Base-by-base conservation (phyloP, 164 flowering plant genomes). In the Umbellularia californica region DNA sequence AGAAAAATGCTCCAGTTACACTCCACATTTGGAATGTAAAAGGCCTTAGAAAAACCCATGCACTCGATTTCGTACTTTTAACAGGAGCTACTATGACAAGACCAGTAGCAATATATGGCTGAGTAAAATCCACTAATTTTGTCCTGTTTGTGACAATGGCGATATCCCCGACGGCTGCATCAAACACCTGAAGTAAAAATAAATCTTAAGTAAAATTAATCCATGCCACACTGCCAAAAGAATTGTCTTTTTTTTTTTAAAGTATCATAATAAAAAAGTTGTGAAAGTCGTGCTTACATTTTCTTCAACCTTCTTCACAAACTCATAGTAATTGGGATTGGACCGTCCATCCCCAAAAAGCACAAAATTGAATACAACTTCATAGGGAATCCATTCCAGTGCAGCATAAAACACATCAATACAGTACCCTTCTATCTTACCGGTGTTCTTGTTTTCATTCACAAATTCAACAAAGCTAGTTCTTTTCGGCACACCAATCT, bases 121-220 rank as follows among this genome's bases (percentile, higher is more conserved):
- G 98, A 58, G 96, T 86, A 69, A 91, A 93, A 77, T 93, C 98
- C 24, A 84, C 94, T 71, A 83, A 77, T 75, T 35, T 87, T 64
- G 92, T 93, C 74, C 96, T 77, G 82, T 86, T 86, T 65, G 90
- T 87, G 28, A 84, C 85, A 79, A 93, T 87, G 23, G 96, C 80
- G 77, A 91, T 86, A 82, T 93, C 98, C 25, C 97, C 98, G 75
- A 90, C 87, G 50, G 87, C 98, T 51, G 83, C 96, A 86, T 91
- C 98, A 84, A 84, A 83, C 64, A 71, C 87, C 97, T 92, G 74
- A 71, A 24, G 71, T 6, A 35, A 35, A 74, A 51, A 41, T 20
- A 1, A 60, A 72, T 64, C 14, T 15, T 27, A 47, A 60, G 64
- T 24, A 68, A 68, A n/a, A 68, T 64, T 17, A 11, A 7, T 30